A percentile compares a stretch with the other conserved stretches of the same genome.
These are phyloP conservation scores for Melampsora americana DNA, from an alignment of 1,284 basidiomycete species.

Conservation along the genomic window DNA sequence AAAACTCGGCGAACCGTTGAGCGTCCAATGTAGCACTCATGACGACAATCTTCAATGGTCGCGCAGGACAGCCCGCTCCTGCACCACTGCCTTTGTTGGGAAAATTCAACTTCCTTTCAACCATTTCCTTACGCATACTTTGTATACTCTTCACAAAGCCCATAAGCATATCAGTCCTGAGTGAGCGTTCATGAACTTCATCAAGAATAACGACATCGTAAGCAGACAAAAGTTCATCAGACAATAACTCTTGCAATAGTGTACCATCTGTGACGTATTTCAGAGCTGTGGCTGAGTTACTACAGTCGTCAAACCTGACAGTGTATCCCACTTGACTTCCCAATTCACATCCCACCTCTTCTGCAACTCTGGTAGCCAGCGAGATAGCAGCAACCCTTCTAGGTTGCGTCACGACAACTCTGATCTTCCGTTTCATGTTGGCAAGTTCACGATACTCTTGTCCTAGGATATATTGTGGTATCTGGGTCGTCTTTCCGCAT, in stretches of 20 bases:
- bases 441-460: conserved; percentile 59
- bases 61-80: conserved; percentile 49
- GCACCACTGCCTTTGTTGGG: conserved; percentile 52
- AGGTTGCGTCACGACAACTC: conserved; percentile 70
- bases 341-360: conserved; percentile 70
- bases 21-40: conserved; percentile 98
- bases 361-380: conserved; percentile 80
- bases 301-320: conserved; percentile 88
- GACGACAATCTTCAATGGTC: conserved; percentile 76
- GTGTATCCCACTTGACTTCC: conserved; percentile 84
- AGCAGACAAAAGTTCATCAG: conserved; percentile 69
- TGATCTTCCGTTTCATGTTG: conserved; percentile 68
- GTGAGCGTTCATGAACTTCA: conserved; percentile 92
- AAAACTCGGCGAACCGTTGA: conserved; percentile 85
- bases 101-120: conserved; percentile 54
- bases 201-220: conserved; percentile 92
- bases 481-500: conserved; percentile 95
- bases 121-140: conserved; percentile 58
- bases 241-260: conserved; percentile 83
- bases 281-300: conserved; percentile 66
- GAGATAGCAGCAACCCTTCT: conserved; percentile 89
- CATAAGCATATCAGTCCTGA: conserved; percentile 91
- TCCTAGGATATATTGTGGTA: conserved; percentile 83
- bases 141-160: conserved; percentile 71
- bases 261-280: conserved; percentile 97